These are phyloP conservation scores for Termitomyces sp. DNA, from an alignment of 768 basidiomycete genomes.

Conservation along the genomic window DNA sequence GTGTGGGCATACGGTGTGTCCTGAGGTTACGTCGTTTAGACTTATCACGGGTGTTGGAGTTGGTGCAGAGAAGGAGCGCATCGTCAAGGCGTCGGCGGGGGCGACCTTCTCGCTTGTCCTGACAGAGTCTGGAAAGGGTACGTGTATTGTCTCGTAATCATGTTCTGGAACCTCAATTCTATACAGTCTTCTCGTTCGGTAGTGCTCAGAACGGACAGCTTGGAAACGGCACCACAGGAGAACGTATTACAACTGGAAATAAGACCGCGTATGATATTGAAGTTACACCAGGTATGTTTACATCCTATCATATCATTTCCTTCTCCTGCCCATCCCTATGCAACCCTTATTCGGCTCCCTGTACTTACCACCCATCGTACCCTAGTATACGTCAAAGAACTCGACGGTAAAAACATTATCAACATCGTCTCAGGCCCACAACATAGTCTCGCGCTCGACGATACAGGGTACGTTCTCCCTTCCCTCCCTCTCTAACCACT, in stretches of 20 bases:
- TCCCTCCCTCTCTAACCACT: not conserved
- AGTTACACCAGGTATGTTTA: conserved; percentile 53
- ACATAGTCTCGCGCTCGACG: conserved; percentile 80
- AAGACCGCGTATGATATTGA: conserved; percentile 83
- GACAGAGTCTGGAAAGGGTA: conserved; percentile 79
- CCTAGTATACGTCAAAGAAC: conserved; percentile 68
- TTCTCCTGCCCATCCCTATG: too few relatives aligned
- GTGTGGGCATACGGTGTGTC: conserved; percentile 68
- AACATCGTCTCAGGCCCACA: conserved; percentile 86
- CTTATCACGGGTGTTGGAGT: conserved; percentile 54
- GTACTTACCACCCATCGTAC: not conserved
- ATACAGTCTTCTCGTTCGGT: conserved; percentile 80
- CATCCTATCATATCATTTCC: too few relatives aligned
- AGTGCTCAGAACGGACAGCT: conserved; percentile 92
- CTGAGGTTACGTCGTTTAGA: conserved; percentile 69
- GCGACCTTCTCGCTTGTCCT: conserved; percentile 82
- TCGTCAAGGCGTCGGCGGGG: conserved; percentile 76
- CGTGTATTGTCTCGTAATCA: conserved; percentile 11
- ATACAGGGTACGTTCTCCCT: conserved; percentile 54
- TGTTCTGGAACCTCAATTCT: too few relatives aligned
- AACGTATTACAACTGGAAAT: conserved; percentile 82
- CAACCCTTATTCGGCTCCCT: not conserved
- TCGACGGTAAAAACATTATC: conserved; percentile 74
- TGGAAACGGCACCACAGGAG: conserved; percentile 91
- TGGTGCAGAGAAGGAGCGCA: conserved; percentile 58